These are phyloP conservation scores for Penicillium italicum DNA, from an alignment of 2,329 filamentous ascomycete species.

Conservation along the genomic window DNA sequence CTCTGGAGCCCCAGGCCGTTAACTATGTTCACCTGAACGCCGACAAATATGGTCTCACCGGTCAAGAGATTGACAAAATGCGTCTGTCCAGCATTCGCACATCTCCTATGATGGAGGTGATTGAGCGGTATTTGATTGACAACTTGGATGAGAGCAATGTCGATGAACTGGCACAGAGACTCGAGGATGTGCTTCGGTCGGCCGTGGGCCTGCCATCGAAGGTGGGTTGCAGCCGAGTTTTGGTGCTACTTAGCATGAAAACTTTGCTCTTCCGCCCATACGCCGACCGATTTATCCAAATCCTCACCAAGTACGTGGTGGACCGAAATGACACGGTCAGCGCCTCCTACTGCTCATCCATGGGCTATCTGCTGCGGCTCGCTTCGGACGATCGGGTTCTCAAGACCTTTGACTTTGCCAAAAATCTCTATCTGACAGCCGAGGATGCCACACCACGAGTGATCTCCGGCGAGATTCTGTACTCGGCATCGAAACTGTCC, in stretches of 20 bases:
- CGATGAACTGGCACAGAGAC: conserved; percentile 64
- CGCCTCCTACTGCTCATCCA: conserved; percentile 78
- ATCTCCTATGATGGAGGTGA: conserved; percentile 87
- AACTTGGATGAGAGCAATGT: conserved; percentile 77
- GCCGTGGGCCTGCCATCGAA: conserved; percentile 91
- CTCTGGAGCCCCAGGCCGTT: conserved; percentile 80
- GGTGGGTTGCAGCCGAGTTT: conserved; percentile 79
- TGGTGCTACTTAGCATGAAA: conserved; percentile 79
- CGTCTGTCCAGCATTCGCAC: conserved; percentile 75
- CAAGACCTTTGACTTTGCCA: conserved; percentile 53
- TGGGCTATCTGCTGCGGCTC: conserved; percentile 75
- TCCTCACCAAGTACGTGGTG: conserved; percentile 75
- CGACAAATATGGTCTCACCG: conserved; percentile 75
- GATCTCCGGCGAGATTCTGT: conserved; percentile 76
- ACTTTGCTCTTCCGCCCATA: conserved; percentile 70
- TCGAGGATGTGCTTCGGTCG: conserved; percentile 77
- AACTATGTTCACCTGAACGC: conserved; percentile 93
- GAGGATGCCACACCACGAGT: conserved; percentile 73
- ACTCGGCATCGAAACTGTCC: conserved; percentile 78
- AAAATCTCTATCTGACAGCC: conserved; percentile 73
- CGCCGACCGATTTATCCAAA: conserved; percentile 69
- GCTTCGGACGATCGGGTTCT: conserved; percentile 59
- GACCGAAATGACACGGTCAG: conserved; percentile 94
- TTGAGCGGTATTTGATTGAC: conserved; percentile 77
- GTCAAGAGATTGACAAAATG: conserved; percentile 85